Base-by-base conservation (phyloP, 148 eudicot species). In the Bassia scoparia region DNA sequence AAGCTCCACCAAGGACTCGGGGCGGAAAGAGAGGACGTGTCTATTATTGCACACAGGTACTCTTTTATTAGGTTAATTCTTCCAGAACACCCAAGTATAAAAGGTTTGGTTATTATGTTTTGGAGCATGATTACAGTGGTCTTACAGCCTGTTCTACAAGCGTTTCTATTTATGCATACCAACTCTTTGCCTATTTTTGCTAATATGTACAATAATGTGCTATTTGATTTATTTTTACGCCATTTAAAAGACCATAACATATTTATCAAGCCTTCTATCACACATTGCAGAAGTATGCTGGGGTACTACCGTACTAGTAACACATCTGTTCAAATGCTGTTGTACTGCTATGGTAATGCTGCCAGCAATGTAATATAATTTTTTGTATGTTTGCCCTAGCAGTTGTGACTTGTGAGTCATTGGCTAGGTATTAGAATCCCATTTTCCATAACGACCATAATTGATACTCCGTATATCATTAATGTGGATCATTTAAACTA, bases 21-120 rank as follows among this genome's bases (percentile, higher is more conserved):
- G 94, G 88, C 58, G 99, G 99, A 35, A 92, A 86, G 85, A 87
- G 99, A 82, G 99, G 99, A 21, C 96, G 97, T 74, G 81, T 96
- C 66, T 92, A 83, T 84, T 96, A 92, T 86, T 88, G 96, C 74
- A 96, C 99, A 44, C 99, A 96, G 99, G 99, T 96, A 86, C 41
- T 64, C 23, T 18, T 52, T 61, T 20, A 24, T 46, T 60, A 59
- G 71, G 53, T n/a, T 0, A 74, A 26, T 23, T 62, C 44, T 18
- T 46, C 3, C n/a, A 33, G 46, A 49, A 33, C 23, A 50, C 53
- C 58, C 7, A 37, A 3, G 20, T 2, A 27, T 8, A 33, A 17
- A 31, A 59, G 29, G 37, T 29, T 26, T 74, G 29, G 16, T 43
- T 21, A 10, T 6, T n/a, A 30, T 15, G 3, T 37, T 62, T 12